Percentiles rank a stretch among this genome's conserved stretches.
These are phyloP conservation scores for Neurospora sp. DNA, from an alignment of 495 filamentous ascomycete genomes.

Conservation along the genomic window DNA sequence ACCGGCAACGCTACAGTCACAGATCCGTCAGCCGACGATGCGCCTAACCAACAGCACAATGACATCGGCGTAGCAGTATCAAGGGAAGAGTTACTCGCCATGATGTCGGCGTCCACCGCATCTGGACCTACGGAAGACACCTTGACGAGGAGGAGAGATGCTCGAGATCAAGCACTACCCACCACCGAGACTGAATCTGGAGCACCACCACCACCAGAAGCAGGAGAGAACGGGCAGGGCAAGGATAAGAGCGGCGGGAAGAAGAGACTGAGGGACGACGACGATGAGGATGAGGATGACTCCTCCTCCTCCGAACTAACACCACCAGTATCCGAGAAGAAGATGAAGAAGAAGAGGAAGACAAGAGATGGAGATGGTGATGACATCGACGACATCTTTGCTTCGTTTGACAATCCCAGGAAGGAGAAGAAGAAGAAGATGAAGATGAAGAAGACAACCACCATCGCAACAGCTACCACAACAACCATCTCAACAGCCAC, in stretches of 20 bases:
- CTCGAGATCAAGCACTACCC: background rate
- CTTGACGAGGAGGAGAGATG: background rate
- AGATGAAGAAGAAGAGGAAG: constrained; percentile 21
- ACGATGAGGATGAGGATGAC: background rate
- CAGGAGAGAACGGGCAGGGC: background rate
- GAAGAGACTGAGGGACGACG: background rate
- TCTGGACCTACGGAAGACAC: background rate
- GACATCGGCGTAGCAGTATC: constrained; percentile 17
- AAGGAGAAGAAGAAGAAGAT: constrained; percentile 5
- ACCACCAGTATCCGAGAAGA: background rate
- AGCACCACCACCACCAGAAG: constrained; percentile 3
- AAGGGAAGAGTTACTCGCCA: background rate
- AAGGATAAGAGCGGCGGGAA: background rate
- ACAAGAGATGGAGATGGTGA: constrained; percentile 8
- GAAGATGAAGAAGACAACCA: constrained; percentile 4
- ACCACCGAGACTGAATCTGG: background rate
- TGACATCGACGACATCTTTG: constrained; percentile 24
- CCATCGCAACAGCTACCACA: background rate
- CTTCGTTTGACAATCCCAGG: background rate
- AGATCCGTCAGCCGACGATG: background rate
- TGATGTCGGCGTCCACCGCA: background rate
- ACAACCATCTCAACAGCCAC: background rate
- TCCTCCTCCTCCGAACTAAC: background rate
- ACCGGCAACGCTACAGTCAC: background rate
- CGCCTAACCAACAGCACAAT: background rate